These are phyloP conservation scores for Penicillium rolfsii DNA, from an alignment of 2,329 filamentous ascomycete genomes.

Conservation along the genomic window DNA sequence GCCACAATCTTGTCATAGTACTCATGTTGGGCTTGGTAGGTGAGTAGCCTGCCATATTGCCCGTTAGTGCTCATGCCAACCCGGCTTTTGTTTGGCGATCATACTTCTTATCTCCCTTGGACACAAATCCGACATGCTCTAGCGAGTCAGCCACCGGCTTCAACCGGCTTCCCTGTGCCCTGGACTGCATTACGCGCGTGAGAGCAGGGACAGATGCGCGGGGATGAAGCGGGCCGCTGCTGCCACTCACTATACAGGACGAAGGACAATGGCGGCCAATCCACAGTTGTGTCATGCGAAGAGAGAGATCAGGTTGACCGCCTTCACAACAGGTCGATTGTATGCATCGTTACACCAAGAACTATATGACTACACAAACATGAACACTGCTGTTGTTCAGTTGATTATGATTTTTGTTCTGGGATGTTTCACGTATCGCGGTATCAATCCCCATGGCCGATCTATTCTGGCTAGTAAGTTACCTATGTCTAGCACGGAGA, in stretches of 20 bases:
- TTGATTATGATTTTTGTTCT: too few species aligned
- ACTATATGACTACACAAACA: too few species aligned
- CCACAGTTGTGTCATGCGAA: background rate
- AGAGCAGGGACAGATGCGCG: conserved; percentile 12
- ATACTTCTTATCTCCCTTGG: conserved; percentile 86
- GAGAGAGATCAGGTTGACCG: background rate
- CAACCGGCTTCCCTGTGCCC: conserved; percentile 52
- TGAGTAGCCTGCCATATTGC: conserved; percentile 62
- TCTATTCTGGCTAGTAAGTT: too few species aligned
- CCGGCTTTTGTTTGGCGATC: conserved; percentile 9
- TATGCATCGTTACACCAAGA: background rate
- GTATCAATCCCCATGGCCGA: too few species aligned
- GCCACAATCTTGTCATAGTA: conserved; percentile 89
- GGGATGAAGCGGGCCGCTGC: conserved; percentile 5
- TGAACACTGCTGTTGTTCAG: too few species aligned
- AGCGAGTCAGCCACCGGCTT: conserved; percentile 78
- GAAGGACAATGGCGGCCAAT: background rate
- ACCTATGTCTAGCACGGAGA: background rate
- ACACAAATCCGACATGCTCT: conserved; percentile 80
- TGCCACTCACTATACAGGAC: background rate
- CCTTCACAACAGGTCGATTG: background rate
- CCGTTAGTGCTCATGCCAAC: conserved; percentile 24
- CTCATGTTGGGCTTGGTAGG: conserved; percentile 76
- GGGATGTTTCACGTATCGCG: too few species aligned
- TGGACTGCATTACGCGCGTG: conserved; percentile 24